Evolutionary conservation across 306 rosid species (phyloP).

Genomic region (Trichosanthes cucumerina): DNA sequence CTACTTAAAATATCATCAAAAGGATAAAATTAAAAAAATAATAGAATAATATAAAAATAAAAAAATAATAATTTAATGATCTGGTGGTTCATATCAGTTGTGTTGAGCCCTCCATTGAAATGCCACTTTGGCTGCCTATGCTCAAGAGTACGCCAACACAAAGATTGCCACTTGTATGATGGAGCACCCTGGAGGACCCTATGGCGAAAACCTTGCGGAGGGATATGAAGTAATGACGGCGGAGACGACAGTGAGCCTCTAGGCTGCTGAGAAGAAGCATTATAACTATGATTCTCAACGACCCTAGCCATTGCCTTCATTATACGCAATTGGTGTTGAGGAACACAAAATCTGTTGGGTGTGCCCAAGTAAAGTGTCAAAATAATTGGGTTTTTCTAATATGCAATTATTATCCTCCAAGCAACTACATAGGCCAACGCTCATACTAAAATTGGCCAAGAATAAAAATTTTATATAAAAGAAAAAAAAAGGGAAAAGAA

Average conservation of each 20-base stretch:
- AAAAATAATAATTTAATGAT: too few relatives aligned
- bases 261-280: slow-evolving; percentile 20
- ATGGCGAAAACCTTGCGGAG: slow-evolving; percentile 21
- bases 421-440: neutral
- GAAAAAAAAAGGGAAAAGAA: too few relatives aligned
- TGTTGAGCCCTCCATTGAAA: neutral
- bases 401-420: slow-evolving; percentile 20
- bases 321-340: too few relatives aligned
- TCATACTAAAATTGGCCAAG: neutral
- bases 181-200: slow-evolving; percentile 18
- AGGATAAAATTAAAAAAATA: too few relatives aligned
- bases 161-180: neutral
- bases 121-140: neutral
- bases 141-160: too few relatives aligned
- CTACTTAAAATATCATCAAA: too few relatives aligned
- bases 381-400: slow-evolving; percentile 13
- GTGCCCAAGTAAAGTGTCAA: slow-evolving; percentile 21
- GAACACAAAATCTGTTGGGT: slow-evolving; percentile 6
- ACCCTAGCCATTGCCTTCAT: slow-evolving; percentile 14
- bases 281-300: slow-evolving; percentile 5
- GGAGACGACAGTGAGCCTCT: slow-evolving; percentile 1
- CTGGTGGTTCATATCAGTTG: too few relatives aligned
- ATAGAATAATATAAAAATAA: too few relatives aligned
- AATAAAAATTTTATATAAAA: too few relatives aligned
- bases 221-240: neutral